These are phyloP conservation scores for Microstegium vimineum DNA, from an alignment of 176 grass and related monocot genomes.

Conservation along the genomic window DNA sequence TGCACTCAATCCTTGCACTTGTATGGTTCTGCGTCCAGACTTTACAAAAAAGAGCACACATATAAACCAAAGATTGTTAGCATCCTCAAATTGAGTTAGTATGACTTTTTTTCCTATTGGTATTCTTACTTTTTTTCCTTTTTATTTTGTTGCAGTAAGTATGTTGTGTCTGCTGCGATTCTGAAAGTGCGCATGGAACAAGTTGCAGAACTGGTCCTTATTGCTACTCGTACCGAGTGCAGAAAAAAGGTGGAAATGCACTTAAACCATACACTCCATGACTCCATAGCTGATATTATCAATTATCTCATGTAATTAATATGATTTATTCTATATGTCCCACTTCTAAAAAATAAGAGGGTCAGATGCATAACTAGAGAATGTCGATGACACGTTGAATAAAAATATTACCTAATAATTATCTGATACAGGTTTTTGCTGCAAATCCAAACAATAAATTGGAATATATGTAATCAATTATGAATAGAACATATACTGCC, in stretches of 20 bases:
- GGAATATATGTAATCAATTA: slow-evolving; percentile 5
- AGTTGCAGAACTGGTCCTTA: slow-evolving; percentile 51
- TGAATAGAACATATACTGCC: background rate
- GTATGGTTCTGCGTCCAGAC: background rate
- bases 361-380: background rate
- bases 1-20: background rate
- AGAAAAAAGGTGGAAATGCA: slow-evolving; percentile 44
- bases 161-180: slow-evolving; percentile 49
- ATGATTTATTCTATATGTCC: slow-evolving; percentile 11
- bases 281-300: background rate
- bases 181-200: slow-evolving; percentile 50
- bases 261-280: slow-evolving; percentile 1
- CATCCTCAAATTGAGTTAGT: slow-evolving; percentile 2
- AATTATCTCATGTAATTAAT: slow-evolving; percentile 6
- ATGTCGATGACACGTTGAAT: background rate
- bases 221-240: slow-evolving; percentile 37
- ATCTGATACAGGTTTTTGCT: background rate
- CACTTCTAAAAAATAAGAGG: background rate
- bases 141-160: slow-evolving; percentile 23
- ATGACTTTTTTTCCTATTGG: slow-evolving; percentile 3
- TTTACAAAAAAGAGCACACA: background rate
- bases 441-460: background rate
- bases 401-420: background rate
- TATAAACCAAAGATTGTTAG: background rate
- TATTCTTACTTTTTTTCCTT: slow-evolving; percentile 3